These are phyloP conservation scores for Apiotrichum veenhuisii DNA, from an alignment of 1,284 basidiomycete species.

Conservation along the genomic window DNA sequence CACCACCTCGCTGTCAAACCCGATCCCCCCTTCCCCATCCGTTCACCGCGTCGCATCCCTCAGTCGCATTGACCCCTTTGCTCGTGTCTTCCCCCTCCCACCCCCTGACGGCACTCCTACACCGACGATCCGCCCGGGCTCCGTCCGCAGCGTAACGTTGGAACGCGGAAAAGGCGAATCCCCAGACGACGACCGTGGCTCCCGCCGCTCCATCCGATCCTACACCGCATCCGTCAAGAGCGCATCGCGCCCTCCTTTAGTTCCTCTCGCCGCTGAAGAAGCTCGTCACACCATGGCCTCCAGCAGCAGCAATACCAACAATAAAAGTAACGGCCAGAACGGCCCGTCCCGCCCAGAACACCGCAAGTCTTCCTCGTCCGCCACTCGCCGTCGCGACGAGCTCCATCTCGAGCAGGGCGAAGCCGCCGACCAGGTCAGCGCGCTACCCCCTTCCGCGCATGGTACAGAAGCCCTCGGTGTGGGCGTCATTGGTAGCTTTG, in stretches of 20 bases:
- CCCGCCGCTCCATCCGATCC: slow-evolving; percentile 14
- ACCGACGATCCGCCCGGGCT: slow-evolving; percentile 17
- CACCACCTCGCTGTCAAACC: not conserved
- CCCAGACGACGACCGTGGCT: slow-evolving; percentile 13
- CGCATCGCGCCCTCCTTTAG: not conserved
- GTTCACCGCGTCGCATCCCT: not conserved
- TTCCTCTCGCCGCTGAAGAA: not conserved
- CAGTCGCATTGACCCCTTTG: not conserved
- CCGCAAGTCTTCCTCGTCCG: not conserved
- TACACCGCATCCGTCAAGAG: not conserved
- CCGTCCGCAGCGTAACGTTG: slow-evolving; percentile 12
- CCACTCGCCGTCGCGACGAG: not conserved
- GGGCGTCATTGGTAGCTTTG: slow-evolving; percentile 20
- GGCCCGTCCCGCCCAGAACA: not conserved
- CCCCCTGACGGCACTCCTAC: not conserved
- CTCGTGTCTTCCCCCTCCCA: slow-evolving; percentile 7
- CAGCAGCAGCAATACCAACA: not conserved
- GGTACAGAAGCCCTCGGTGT: slow-evolving; percentile 2
- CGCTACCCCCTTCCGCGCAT: not conserved
- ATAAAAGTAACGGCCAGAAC: too few species aligned
- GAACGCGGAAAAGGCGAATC: slow-evolving; percentile 1
- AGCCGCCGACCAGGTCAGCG: slow-evolving; percentile 12
- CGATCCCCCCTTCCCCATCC: not conserved
- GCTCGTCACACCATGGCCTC: not conserved
- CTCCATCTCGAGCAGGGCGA: slow-evolving; percentile 7